Evolutionary conservation across 1,284 basidiomycete species (phyloP), one percentile per base, ranked within the genome.

Genomic region (Austropuccinia psidii): DNA sequence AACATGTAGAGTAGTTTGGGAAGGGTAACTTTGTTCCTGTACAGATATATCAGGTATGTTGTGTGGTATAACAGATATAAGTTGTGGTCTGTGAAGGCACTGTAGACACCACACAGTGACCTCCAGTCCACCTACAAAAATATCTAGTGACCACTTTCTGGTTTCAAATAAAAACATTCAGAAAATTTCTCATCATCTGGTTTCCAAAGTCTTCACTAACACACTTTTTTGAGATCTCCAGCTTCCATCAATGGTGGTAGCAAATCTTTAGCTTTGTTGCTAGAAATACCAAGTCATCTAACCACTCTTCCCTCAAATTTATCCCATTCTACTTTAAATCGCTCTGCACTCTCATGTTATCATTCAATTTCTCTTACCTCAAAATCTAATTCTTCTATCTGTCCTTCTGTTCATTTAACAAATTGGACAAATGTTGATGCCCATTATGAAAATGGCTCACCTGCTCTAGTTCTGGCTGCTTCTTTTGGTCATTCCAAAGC

Each of bases 401-500:
- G 49, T 8, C 17, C 17, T 27, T 27, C 62, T 4, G 61, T 60
- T 31, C 58, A 65, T 6, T 11, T 61, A 3, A 43, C 61, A 7
- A 47, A 65, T 15, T 73, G 49, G 47, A 57, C 65, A 24, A 62
- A 73, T 39, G 33, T 65, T 13, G 60, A 73, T 3, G 60, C 60
- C 7, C 54, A 37, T 19, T 60, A 73, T 31, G 49, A 64, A 29
- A 61, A 73, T 64, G 70, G 70, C 8, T 64, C 70, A 0, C 70
- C 70, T n/a, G 58, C 70, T 49, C 64, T 73, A 60, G 49, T 73
- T 35, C 70, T 73, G 19, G 70, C 70, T 11, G 61, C 70, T 19
- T 47, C 70, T 4, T 73, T 73, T 45, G 60, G 61, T 49, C 70
- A 73, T 73, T 39, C 60, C 19, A 61, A 73, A 21, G 70, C 70